Base-by-base conservation (phyloP, 2,329 filamentous ascomycete species). In the Rhynchosporium graminicola region DNA sequence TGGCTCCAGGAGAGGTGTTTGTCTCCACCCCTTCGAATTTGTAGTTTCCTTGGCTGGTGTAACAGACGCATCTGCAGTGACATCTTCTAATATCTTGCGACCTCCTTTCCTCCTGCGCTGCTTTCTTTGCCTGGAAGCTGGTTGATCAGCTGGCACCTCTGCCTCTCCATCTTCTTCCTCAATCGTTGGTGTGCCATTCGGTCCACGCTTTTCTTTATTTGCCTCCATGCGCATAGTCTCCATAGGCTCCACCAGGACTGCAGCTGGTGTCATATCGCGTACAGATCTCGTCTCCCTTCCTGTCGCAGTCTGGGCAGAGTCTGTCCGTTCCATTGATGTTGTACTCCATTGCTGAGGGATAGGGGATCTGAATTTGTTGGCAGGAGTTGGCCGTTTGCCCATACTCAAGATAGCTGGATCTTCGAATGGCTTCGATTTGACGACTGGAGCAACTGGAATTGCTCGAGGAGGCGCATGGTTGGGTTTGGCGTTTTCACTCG, bases 11-110 rank as follows among this genome's bases (percentile, higher is more conserved):
- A 89, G 80, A 0, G 87, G 86, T 46, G 86, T 89, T 70, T 87
- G 83, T 64, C 87, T 82, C 87, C 87, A 89, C 31, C 87, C 87
- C 70, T 87, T 87, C 61, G 82, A 83, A 71, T 81, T 82, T 31
- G 75, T 76, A 9, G 73, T 76, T 54, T 80, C 77, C 26, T 77
- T 78, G 7, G 75, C 74, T 48, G 76, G 74, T 43, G 79, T 76
- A 64, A 79, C 80, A 67, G 77, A 76, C 63, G 78, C 77, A 31
- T 70, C 70, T 52, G 68, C 68, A 15, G 59, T 55, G 6, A 45
- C 42, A 13, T 67, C 79, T 73, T 72, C 78, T 74, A 75, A 78
- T 72, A 36, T n/a, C 71, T 64, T 70, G n/a, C 64, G 64, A 28
- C 63, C 64, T 55, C 63, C 64, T 55, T 67, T 69, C 48, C 77